Percentiles rank a stretch among this genome's conserved stretches.
phyloP scores from a whole-genome alignment of 2,329 filamentous ascomycete species.

The Monosporascus sp. region DNA sequence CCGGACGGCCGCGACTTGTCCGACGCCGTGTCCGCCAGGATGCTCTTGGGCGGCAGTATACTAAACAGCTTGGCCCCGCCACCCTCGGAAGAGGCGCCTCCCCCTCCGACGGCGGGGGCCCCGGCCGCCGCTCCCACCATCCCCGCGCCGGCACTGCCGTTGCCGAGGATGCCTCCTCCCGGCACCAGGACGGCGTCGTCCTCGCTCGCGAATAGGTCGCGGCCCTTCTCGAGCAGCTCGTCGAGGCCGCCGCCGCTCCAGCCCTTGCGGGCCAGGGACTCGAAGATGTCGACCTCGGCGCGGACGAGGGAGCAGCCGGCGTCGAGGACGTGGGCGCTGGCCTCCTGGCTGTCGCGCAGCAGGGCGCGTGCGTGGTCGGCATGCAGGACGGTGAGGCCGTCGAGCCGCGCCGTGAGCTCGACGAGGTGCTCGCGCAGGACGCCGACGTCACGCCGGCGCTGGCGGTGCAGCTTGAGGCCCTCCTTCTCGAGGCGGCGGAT shows the following conservation, averaged over 20 bases:
- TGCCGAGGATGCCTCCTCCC: conserved; percentile 3
- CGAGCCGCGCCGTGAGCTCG: conserved; percentile 55
- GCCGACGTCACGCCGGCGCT: conserved; percentile 54
- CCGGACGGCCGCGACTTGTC: conserved; percentile 23
- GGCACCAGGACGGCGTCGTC: conserved; percentile 18
- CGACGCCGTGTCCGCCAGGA: conserved; percentile 47
- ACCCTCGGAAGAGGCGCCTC: conserved; percentile 15
- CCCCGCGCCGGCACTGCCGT: conserved; percentile 14
- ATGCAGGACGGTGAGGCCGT: conserved; percentile 57
- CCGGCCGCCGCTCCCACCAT: conserved; percentile 26
- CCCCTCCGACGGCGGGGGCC: conserved; percentile 23
- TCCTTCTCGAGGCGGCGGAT: conserved; percentile 62
- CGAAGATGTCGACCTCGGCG: conserved; percentile 66
- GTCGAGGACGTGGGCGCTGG: conserved; percentile 56
- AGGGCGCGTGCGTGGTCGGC: conserved; percentile 54
- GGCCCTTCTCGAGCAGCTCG: conserved; percentile 58
- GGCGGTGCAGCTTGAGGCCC: conserved; percentile 55
- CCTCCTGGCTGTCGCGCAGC: conserved; percentile 59
- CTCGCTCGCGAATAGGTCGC: conserved; percentile 51
- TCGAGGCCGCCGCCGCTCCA: conserved; percentile 64
- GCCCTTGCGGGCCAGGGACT: conserved; percentile 60
- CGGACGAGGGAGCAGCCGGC: conserved; percentile 60
- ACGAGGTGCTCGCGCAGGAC: conserved; percentile 59
- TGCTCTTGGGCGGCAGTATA: conserved; percentile 59
- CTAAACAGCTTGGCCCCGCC: conserved; percentile 53